These are phyloP conservation scores for Xylariaceae sp. DNA, from an alignment of 2,329 filamentous ascomycete genomes.

Conservation along the genomic window DNA sequence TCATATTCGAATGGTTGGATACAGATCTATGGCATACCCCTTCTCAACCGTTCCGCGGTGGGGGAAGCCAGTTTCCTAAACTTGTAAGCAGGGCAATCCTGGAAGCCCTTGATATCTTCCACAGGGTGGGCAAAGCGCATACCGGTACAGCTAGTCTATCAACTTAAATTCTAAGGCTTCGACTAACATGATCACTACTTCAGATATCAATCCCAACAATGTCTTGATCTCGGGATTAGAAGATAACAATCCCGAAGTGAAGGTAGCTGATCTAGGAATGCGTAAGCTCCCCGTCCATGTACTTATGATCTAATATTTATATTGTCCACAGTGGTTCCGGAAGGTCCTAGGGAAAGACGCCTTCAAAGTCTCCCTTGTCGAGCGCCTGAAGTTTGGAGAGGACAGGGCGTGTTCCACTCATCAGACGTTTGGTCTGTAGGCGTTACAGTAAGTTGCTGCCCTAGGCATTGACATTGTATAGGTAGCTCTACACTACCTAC, in stretches of 20 bases:
- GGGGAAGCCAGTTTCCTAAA: background rate
- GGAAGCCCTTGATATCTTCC: conserved; percentile 1
- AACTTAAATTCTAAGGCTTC: background rate
- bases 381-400: background rate
- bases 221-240: background rate
- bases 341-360: background rate
- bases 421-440: conserved; percentile 4
- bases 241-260: background rate
- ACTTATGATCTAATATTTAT: background rate
- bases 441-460: background rate
- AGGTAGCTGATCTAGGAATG: conserved; percentile 4
- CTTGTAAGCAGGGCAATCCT: background rate
- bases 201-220: conserved; percentile 5
- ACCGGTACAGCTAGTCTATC: background rate
- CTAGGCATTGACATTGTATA: too few species aligned
- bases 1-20: conserved; percentile 2
- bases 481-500: too few species aligned
- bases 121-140: conserved; percentile 1
- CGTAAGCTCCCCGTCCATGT: background rate
- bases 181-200: background rate
- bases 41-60: background rate
- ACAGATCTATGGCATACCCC: background rate
- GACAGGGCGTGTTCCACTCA: background rate
- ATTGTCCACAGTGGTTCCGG: background rate
- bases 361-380: background rate